Percentiles rank a stretch among this genome's conserved stretches.
Evolutionary conservation across 129 eudicot species (phyloP).

Genomic region (Silybum marianum): DNA sequence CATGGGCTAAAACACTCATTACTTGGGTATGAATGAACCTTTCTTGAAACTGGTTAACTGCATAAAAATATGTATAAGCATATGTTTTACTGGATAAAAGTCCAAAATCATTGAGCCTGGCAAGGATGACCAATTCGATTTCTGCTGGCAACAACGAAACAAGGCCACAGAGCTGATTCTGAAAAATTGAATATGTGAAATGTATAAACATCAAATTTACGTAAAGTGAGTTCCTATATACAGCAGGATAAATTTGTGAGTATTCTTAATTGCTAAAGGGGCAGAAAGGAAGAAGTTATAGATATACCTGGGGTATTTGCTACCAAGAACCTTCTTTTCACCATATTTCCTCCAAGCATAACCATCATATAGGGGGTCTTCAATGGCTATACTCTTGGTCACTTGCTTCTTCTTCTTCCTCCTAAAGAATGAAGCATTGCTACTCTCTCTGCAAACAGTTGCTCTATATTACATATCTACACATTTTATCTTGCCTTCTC

Average conservation of each 20-base stretch:
- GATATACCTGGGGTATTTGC: slow-evolving; percentile 6
- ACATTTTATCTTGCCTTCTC: background rate
- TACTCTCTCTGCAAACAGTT: slow-evolving; percentile 12
- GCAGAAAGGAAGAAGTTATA: background rate
- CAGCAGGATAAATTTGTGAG: background rate
- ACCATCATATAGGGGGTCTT: slow-evolving; percentile 16
- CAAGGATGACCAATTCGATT: too few species aligned
- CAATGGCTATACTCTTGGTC: background rate
- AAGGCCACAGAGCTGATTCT: background rate
- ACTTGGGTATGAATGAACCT: too few species aligned
- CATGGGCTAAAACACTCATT: too few species aligned
- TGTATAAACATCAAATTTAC: background rate
- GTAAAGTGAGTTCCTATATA: background rate
- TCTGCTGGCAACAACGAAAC: too few species aligned
- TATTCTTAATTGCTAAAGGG: background rate
- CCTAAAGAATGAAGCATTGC: too few species aligned
- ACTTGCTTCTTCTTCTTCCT: background rate
- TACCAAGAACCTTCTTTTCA: background rate
- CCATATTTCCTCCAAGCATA: slow-evolving; percentile 4
- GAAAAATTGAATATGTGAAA: background rate
- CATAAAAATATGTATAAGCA: too few species aligned
- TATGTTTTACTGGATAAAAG: too few species aligned
- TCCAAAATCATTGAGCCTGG: too few species aligned
- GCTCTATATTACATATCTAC: background rate
- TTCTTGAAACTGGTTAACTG: background rate